Evolutionary conservation across 2,329 filamentous ascomycete genomes (phyloP).

Genomic region (Bertia moriformis): DNA sequence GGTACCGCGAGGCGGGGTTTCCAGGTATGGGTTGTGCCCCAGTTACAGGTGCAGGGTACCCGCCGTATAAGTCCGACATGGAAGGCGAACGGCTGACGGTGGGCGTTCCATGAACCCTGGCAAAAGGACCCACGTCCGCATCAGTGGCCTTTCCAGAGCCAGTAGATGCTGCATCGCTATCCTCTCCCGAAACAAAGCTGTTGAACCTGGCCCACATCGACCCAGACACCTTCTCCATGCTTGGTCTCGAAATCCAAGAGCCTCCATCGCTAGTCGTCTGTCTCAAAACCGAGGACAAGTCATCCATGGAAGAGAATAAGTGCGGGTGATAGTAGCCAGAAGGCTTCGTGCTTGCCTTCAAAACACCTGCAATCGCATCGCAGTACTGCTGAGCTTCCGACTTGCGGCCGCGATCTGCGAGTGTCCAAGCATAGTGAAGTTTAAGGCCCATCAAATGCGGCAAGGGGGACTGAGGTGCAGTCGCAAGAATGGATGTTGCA

Average conservation of each 20-base stretch:
- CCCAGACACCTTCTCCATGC: conserved; percentile 86
- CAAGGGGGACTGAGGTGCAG: conserved; percentile 37
- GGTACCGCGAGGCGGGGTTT: conserved; percentile 14
- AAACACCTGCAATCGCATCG: conserved; percentile 62
- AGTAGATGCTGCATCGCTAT: conserved; percentile 50
- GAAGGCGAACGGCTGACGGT: conserved; percentile 64
- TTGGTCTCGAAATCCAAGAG: conserved; percentile 89
- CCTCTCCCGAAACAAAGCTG: conserved; percentile 88
- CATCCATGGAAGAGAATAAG: conserved; percentile 65
- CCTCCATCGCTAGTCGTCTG: conserved; percentile 61
- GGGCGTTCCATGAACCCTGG: conserved; percentile 62
- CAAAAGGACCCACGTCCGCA: conserved; percentile 59
- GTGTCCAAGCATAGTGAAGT: conserved; percentile 66
- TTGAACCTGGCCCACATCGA: conserved; percentile 87
- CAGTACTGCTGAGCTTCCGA: conserved; percentile 84
- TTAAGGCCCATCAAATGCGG: conserved; percentile 87
- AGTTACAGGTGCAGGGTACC: conserved; percentile 40
- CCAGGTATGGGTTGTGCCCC: conserved; percentile 16
- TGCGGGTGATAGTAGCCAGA: conserved; percentile 74
- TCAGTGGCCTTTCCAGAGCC: conserved; percentile 43
- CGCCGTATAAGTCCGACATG: conserved; percentile 57
- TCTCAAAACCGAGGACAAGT: conserved; percentile 68
- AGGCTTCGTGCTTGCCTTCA: conserved; percentile 66
- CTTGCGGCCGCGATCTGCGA: conserved; percentile 72
- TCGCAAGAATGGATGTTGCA: conserved; percentile 22